phyloP scores from a whole-genome alignment of 1,139 yeast genomes.

The Pichia sp. region DNA sequence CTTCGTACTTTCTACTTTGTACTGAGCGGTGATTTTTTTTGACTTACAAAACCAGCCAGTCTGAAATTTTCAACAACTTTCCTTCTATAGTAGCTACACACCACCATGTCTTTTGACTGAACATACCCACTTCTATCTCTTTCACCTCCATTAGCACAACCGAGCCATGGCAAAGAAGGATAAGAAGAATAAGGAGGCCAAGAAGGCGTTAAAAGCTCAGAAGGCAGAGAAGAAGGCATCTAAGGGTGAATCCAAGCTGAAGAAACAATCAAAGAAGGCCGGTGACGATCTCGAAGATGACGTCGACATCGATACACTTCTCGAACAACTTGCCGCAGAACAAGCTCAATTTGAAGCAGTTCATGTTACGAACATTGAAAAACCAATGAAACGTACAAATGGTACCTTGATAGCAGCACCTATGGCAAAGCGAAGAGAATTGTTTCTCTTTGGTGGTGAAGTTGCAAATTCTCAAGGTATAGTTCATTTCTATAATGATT shows the following conservation, averaged over 20 bases:
- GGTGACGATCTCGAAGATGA: slow-evolving; percentile 76
- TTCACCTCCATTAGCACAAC: too few relatives aligned
- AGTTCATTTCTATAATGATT: slow-evolving; percentile 73
- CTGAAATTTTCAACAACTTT: too few relatives aligned
- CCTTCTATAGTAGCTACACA: too few relatives aligned
- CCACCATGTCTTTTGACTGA: too few relatives aligned
- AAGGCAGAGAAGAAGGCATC: slow-evolving; percentile 69
- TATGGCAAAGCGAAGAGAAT: slow-evolving; percentile 65
- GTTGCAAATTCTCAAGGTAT: slow-evolving; percentile 42
- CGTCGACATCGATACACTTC: slow-evolving; percentile 76
- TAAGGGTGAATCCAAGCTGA: slow-evolving; percentile 67
- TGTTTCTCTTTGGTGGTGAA: slow-evolving; percentile 90
- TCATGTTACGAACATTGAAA: slow-evolving; percentile 45
- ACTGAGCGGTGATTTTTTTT: too few relatives aligned
- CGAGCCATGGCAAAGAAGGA: slow-evolving; percentile 72
- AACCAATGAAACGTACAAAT: slow-evolving; percentile 66
- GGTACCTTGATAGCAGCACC: slow-evolving; percentile 75
- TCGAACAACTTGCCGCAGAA: slow-evolving; percentile 69
- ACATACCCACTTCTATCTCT: too few relatives aligned
- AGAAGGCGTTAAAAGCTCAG: slow-evolving; percentile 82
- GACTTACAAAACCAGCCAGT: too few relatives aligned
- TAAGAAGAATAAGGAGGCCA: slow-evolving; percentile 82
- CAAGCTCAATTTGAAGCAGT: slow-evolving; percentile 77
- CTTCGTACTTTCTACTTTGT: too few relatives aligned
- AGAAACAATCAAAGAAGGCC: slow-evolving; percentile 66